phyloP scores from a whole-genome alignment of 2,329 filamentous ascomycete species.

The Penicillium olsonii region DNA sequence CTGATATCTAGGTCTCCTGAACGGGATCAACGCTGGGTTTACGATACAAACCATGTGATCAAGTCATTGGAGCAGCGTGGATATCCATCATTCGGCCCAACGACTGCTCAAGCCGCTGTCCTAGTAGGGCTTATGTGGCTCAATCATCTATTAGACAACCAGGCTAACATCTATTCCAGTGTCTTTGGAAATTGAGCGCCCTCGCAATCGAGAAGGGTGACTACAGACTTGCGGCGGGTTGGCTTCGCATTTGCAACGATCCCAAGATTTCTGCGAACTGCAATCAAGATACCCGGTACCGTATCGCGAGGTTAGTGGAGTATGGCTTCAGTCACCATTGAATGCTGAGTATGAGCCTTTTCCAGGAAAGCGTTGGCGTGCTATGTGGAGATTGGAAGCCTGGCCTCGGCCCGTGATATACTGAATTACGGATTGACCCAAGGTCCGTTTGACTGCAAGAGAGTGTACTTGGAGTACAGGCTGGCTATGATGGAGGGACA shows the following conservation, averaged over 20 bases:
- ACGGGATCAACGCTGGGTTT: background rate
- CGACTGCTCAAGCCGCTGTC: conserved; percentile 57
- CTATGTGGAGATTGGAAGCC: conserved; percentile 50
- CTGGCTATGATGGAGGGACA: background rate
- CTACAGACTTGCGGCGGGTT: conserved; percentile 61
- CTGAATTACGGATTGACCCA: conserved; percentile 1
- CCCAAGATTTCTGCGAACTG: conserved; percentile 67
- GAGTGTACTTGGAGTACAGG: conserved; percentile 5
- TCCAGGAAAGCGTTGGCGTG: conserved; percentile 74
- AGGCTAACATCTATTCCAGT: conserved; percentile 46
- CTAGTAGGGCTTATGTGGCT: conserved; percentile 33
- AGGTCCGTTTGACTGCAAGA: background rate
- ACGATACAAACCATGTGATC: background rate
- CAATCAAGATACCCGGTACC: conserved; percentile 66
- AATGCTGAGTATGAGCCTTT: background rate
- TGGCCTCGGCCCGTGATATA: background rate
- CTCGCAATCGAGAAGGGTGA: conserved; percentile 55
- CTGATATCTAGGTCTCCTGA: background rate
- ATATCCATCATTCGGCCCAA: conserved; percentile 54
- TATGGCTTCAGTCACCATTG: background rate
- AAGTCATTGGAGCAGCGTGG: conserved; percentile 47
- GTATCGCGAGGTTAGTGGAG: conserved; percentile 61
- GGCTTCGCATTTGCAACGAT: conserved; percentile 68
- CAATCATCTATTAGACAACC: background rate
- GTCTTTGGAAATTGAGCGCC: conserved; percentile 82